Evolutionary conservation across 2,329 filamentous ascomycete species (phyloP), one percentile per base, ranked within the genome.

Genomic region (Simplicillium sp.): DNA sequence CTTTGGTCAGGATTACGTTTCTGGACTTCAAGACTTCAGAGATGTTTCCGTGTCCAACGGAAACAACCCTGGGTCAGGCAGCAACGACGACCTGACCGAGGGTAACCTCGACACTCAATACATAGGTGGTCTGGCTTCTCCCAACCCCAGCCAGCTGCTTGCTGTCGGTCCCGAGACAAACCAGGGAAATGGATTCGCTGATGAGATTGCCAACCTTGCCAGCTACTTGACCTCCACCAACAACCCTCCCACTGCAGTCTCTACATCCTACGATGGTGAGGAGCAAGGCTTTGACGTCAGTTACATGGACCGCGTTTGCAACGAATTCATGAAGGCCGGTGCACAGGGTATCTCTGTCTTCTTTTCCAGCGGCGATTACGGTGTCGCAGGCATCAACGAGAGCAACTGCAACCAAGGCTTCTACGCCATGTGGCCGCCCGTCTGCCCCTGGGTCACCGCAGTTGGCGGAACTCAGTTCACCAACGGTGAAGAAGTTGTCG

Each of bases 301-400:
- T 20, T 48, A 49, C 42, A 29, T 48, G 13, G 50, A 60, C 34
- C 61, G 73, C 3, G 72, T 77, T 52, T 77, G 72, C 53, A 56
- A 62, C 44, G 71, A 76, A 58, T 76, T 71, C 53, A 66, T 75
- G 65, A 77, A 77, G 58, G 65, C 75, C 3, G 71, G 67, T 16
- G 38, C 73, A 73, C 42, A 44, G 3, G 72, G 71, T 25, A 61
- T 74, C 11, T 66, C 67, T 1, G 55, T 77, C n/a, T 44, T 76
- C 29, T 71, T 68, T 47, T 68, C 70, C 2, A 51, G 50, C 2
- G 50, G 50, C 0, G 50, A 53, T 12, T 25, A 46, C 11, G 50
- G 50, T 1, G 50, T 53, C 7, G 49, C 47, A 4, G 44, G 48
- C 35, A 53, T 50, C 12, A 47, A 48, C 25, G 50, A 53, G 40